Evolutionary conservation across 2,329 filamentous ascomycete species (phyloP).

Genomic region (Fonsecaea monophora): DNA sequence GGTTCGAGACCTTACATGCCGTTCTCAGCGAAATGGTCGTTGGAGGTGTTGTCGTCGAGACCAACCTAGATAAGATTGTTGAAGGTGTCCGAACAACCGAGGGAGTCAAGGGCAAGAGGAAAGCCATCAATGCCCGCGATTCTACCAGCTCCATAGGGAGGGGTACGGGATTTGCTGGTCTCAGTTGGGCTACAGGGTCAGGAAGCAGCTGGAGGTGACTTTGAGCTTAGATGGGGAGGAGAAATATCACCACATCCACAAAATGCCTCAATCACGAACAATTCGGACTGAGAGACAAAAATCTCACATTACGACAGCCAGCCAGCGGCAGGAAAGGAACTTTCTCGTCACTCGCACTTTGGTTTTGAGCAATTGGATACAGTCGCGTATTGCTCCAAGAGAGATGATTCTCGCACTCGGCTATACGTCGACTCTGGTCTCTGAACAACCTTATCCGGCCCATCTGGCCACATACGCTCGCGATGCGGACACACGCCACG

Average conservation of each 20-base stretch:
- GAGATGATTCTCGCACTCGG: neutral
- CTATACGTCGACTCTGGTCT: neutral
- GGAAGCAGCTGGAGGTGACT: constrained; percentile 39
- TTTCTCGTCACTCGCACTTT: neutral
- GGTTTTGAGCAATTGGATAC: neutral
- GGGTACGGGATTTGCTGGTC: constrained; percentile 38
- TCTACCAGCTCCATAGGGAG: constrained; percentile 34
- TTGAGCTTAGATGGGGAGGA: neutral
- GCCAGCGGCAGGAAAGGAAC: neutral
- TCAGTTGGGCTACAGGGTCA: constrained; percentile 38
- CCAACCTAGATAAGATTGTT: constrained; percentile 70
- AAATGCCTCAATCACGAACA: neutral
- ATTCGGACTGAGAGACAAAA: neutral
- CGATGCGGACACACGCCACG: neutral
- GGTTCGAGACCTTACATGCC: constrained; percentile 95
- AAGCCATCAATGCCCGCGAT: constrained; percentile 52
- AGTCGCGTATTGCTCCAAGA: neutral
- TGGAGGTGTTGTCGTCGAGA: constrained; percentile 49
- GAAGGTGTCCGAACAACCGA: constrained; percentile 75
- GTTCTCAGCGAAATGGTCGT: constrained; percentile 43
- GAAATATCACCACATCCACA: neutral
- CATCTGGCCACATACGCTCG: neutral
- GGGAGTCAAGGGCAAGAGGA: constrained; percentile 52
- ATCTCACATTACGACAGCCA: neutral
- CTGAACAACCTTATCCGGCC: neutral